Base-by-base conservation (phyloP, 2,329 filamentous ascomycete genomes). In the Conoideocrella luteorostrata region DNA sequence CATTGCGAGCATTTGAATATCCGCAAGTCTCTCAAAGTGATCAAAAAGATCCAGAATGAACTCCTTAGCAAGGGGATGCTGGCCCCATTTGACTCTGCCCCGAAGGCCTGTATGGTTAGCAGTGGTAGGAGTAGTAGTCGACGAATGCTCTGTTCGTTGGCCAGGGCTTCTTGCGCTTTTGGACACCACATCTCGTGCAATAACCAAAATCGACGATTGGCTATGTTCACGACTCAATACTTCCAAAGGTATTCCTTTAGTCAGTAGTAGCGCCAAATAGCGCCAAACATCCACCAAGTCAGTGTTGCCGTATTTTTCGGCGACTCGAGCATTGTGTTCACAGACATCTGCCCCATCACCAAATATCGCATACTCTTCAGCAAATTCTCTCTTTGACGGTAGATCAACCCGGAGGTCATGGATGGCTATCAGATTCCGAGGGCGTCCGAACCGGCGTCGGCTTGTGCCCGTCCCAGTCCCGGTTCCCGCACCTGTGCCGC, bases 241-340 rank as follows among this genome's bases (percentile, higher is more conserved):
- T 52, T 84, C 75, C 4, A 91, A 68, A 1, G 85, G 86, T 22
- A 90, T 82, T 35, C 88, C 80, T 52, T 86, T 85, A 51, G 82
- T 80, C 36, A 97, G 68, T 5, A 97, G 71, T 46, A 96, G 70
- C 15, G 80, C 83, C 43, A 88, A 72, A 51, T 96, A 84, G 39
- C 78, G 79, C 93, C 93, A 98, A 6, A 95, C 78, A 52, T 88
- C 80, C 21, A 85, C 83, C 23, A 94, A 65, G 50, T 95, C 87
- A 12, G 71, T 62, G 50, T 80, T 77, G 4, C 84, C 86, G 52
- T 84, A 75, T 49, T 79, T 82, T 52, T 80, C 74, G 7, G 91
- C 90, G 36, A 94, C 80, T 2, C 68, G 66, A 7, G 89, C 87
- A 61, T 98, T 98, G 55, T 94, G 84, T 35, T 78, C 72, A 62